phyloP scores from a whole-genome alignment of 768 basidiomycete species.

The Guyanaporus albipodus region DNA sequence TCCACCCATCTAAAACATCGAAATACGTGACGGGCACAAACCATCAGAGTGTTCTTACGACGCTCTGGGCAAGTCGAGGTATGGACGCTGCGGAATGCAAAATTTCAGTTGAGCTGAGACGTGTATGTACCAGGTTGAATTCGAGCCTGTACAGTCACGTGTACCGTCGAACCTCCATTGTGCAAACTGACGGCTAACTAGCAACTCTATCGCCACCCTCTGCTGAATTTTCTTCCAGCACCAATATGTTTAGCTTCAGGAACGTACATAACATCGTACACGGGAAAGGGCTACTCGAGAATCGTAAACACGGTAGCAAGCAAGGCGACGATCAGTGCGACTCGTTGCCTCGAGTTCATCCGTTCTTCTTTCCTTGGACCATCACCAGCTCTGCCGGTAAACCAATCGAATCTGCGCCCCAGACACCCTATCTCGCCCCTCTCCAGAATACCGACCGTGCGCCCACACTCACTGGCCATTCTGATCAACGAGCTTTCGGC shows the following conservation, averaged over 20 bases:
- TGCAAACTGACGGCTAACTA: too few relatives aligned
- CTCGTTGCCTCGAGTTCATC: slow-evolving; percentile 36
- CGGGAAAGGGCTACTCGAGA: background rate
- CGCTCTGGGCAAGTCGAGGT: too few relatives aligned
- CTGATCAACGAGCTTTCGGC: slow-evolving; percentile 50
- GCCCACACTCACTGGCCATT: slow-evolving; percentile 48
- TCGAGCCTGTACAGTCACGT: too few relatives aligned
- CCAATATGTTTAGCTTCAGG: too few relatives aligned
- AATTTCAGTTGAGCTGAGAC: too few relatives aligned
- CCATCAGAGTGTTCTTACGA: slow-evolving; percentile 13
- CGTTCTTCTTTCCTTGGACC: slow-evolving; percentile 44
- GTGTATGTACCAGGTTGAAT: too few relatives aligned
- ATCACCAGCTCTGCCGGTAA: slow-evolving; percentile 37
- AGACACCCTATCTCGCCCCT: slow-evolving; percentile 39
- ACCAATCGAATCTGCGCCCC: slow-evolving; percentile 54
- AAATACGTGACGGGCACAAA: slow-evolving; percentile 36
- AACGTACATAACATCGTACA: background rate
- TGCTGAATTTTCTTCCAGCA: too few relatives aligned
- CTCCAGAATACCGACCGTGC: slow-evolving; percentile 41
- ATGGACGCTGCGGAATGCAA: too few relatives aligned
- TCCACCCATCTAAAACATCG: slow-evolving; percentile 68
- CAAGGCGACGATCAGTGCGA: slow-evolving; percentile 16
- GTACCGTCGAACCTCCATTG: too few relatives aligned
- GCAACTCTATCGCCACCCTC: too few relatives aligned
- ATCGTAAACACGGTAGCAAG: slow-evolving; percentile 2